Base-by-base conservation (phyloP, 306 rosid genomes). In the Oxytropis ochrocephala region DNA sequence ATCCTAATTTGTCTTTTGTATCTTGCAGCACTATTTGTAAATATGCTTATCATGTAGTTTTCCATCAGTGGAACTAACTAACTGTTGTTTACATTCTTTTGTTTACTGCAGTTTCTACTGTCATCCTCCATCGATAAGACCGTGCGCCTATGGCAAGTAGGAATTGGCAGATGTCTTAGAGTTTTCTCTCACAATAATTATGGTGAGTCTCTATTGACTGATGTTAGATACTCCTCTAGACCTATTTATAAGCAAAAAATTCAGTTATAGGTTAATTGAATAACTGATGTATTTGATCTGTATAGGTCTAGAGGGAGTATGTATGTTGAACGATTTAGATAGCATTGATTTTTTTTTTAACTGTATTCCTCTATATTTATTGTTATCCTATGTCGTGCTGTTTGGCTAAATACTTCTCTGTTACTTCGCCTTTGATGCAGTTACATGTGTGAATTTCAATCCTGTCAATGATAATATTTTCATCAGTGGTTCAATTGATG, bases 401-500 rank as follows among this genome's bases (percentile, higher is more conserved):
- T 33, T 78, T 58, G 58, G 47, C 77, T 72, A 41, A 42, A 39
- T 48, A 36, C 36, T 11, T 38, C 11, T 39, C 69, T 59, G 48
- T 59, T 61, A 5, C 32, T 67, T 64, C 65, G 48, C 74, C 51
- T 24, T 75, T 69, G 73, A 50, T 85, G 92, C 95, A 92, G 98
- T 92, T 56, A 89, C 98, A 0, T 85, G 95, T 67, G 87, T 92
- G 44, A 59, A 90, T 74, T 92, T 92, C 85, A 84, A 82, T 70
- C 98, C 96, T 7, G 58, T 83, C 79, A 87, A 92, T 70, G 96
- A 81, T 58, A 82, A 92, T 44, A 57, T 85, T 49, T 89, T 92
- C 89, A 78, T 92, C 74, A 92, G 98, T 46, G 96, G 98, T 54
- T 92, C 98, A 36, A 89, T 92, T 50, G 98, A 92, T 48, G 98